Percentiles rank a stretch among this genome's conserved stretches.
These are phyloP conservation scores for Daldinia concentrica DNA, from an alignment of 495 filamentous ascomycete species.

Conservation along the genomic window DNA sequence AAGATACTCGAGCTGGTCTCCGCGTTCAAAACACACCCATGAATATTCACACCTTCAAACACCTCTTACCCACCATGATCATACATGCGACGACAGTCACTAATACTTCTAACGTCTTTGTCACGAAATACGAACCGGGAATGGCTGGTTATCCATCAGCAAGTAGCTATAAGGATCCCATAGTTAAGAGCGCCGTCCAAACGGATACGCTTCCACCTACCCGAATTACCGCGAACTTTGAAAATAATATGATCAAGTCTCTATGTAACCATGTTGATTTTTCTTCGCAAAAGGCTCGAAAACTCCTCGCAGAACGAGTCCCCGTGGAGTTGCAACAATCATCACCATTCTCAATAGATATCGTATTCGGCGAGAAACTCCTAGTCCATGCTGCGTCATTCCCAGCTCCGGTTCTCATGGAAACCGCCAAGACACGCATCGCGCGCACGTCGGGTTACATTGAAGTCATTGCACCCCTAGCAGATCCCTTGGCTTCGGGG, in stretches of 20 bases:
- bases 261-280: constrained; percentile 48
- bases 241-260: constrained; percentile 17
- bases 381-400: constrained; percentile 47
- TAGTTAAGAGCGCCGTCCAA: not conserved
- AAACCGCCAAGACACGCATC: constrained; percentile 50
- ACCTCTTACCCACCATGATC: constrained; percentile 32
- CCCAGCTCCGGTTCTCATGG: constrained; percentile 52
- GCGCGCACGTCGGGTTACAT: constrained; percentile 59
- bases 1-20: constrained; percentile 38
- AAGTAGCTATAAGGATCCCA: not conserved
- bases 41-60: constrained; percentile 13
- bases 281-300: constrained; percentile 34
- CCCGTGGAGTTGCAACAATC: constrained; percentile 46
- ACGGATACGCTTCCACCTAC: not conserved
- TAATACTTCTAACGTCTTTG: constrained; percentile 45
- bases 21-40: constrained; percentile 21
- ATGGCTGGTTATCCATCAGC: constrained; percentile 31
- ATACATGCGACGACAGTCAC: constrained; percentile 41
- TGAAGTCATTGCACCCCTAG: constrained; percentile 54
- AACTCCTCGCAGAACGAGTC: constrained; percentile 43
- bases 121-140: constrained; percentile 44
- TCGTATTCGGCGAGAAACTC: constrained; percentile 40
- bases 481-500: constrained; percentile 41
- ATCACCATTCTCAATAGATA: constrained; percentile 48
- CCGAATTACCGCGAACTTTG: constrained; percentile 27